Base-by-base conservation (phyloP, 306 rosid genomes). In the Inga laurina region DNA sequence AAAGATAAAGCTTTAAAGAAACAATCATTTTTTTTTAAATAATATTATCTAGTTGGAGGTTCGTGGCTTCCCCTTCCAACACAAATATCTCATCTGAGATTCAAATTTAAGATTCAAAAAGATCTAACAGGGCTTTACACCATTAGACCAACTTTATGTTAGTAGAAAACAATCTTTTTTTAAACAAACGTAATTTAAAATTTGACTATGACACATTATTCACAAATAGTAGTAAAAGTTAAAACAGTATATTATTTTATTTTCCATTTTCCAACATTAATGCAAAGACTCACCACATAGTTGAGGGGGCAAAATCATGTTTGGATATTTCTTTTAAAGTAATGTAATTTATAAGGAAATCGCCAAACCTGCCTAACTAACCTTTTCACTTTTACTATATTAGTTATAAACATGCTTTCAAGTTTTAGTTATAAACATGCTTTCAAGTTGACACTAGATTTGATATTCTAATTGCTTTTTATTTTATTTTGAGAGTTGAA, bases 71-170 rank as follows among this genome's bases (percentile, higher is more conserved):
- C 6, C 39, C 6, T 37, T 4, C 7, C 0, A 37, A 37, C 6
- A 37, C 39, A 37, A 4, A 8, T 39, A 1, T 39, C 2, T 39
- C 8, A 0, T 6, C 2, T 5, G 1, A 1, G 0, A 39, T 6
- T 39, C 2, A 5, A 39, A 39, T 1, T 39, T 1, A 39, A 39
- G 1, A 39, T 1, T 0, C 0, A 39, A 1, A 39, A 7, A 1
- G 1, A 39, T 39, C 0, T 39, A 39, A 1, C 1, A 0, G 1
- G 6, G 8, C 0, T 4, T 6, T 39, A 39, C 8, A 37, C 41
- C 0, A 7, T 0, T 39, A 39, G 6, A 39, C 2, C 43, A 39
- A 6, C 8, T 39, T 5, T 37, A 6, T 39, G 8, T 39, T 39
- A 0, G 43, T 39, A 5, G 43, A 39, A 39, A 39, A 39, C 6